Conservation (phyloP, 768 basidiomycete species). For the Ramaria rubella region DNA sequence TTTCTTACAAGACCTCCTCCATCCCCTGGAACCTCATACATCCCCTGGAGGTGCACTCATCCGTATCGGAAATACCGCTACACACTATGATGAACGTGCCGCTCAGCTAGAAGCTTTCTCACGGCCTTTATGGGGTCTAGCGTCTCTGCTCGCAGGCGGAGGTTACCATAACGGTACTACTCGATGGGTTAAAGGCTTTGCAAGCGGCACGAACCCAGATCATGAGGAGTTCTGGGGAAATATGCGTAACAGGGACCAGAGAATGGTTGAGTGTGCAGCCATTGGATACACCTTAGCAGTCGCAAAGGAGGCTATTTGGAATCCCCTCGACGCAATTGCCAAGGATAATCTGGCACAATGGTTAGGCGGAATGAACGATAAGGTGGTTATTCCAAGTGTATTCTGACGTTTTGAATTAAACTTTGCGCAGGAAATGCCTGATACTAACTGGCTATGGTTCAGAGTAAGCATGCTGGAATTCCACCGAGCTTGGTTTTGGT, state of each 20-base stretch:
- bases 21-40: conserved; percentile 61
- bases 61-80: conserved; percentile 54
- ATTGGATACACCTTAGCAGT: conserved; percentile 67
- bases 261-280: conserved; percentile 78
- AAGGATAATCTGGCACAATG: conserved; percentile 57
- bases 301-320: conserved; percentile 58
- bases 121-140: conserved; percentile 70
- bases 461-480: conserved; percentile 36
- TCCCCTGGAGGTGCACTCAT: conserved; percentile 68
- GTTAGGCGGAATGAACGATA: conserved; percentile 73
- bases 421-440: conserved; percentile 53
- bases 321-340: conserved; percentile 44
- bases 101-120: conserved; percentile 74
- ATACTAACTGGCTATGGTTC: conserved; percentile 84
- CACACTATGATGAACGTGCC: conserved; percentile 66
- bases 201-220: conserved; percentile 59
- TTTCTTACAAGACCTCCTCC: conserved; percentile 54
- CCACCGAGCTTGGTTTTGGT: background rate
- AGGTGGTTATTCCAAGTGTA: conserved; percentile 18
- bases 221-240: conserved; percentile 70
- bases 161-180: conserved; percentile 50
- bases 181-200: conserved; percentile 61
- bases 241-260: conserved; percentile 68
- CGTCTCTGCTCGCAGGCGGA: conserved; percentile 59
- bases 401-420: background rate